phyloP scores from a whole-genome alignment of 768 basidiomycete species.

The Auricularia auricula-judae region DNA sequence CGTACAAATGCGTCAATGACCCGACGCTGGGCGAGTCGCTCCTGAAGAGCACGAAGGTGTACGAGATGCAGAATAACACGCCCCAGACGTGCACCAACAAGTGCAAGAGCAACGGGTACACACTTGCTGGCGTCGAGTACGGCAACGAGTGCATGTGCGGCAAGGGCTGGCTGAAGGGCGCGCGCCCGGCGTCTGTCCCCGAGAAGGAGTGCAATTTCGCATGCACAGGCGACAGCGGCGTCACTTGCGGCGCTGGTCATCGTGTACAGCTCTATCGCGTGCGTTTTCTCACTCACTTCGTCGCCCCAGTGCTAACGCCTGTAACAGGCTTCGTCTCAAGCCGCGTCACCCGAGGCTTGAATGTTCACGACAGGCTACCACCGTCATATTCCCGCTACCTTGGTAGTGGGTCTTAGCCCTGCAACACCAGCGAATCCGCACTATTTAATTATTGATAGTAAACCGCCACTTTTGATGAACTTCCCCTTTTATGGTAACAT shows the following conservation, averaged over 20 bases:
- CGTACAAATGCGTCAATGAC: neutral
- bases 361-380: too few species aligned
- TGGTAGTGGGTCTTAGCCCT: too few species aligned
- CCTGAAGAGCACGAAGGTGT: neutral
- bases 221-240: neutral
- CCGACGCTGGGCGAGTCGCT: neutral
- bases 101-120: neutral
- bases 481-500: too few species aligned
- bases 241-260: neutral
- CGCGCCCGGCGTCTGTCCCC: neutral
- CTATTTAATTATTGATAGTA: too few species aligned
- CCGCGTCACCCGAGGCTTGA: too few species aligned
- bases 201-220: neutral
- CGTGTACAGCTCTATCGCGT: neutral
- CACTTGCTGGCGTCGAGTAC: neutral
- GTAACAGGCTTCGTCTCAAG: too few species aligned
- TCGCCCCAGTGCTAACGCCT: too few species aligned
- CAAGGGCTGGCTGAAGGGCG: neutral
- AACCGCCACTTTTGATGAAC: too few species aligned
- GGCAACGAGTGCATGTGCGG: neutral
- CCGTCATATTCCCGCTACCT: too few species aligned
- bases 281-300: neutral
- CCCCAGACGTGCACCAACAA: neutral
- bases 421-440: too few species aligned
- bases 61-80: neutral